Evolutionary conservation across 371 early-diverging fungal genomes (phyloP).

Genomic region (Mucor racemosus): DNA sequence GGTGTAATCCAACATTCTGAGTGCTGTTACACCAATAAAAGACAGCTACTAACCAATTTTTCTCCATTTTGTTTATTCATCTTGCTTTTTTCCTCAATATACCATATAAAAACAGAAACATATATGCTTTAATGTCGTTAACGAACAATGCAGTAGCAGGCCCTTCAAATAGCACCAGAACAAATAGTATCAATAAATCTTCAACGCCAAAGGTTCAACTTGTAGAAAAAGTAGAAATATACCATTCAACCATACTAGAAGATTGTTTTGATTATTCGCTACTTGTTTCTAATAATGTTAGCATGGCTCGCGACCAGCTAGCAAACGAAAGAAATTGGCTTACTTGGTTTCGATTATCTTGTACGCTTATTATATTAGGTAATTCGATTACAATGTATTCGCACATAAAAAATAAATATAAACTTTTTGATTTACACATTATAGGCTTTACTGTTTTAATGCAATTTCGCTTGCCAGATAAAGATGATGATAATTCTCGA

Average conservation of each 20-base stretch:
- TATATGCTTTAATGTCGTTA: not conserved
- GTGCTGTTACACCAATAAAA: not conserved
- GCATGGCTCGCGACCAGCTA: slow-evolving; percentile 44
- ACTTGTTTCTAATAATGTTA: slow-evolving; percentile 31
- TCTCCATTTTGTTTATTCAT: not conserved
- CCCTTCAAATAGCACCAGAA: slow-evolving; percentile 4
- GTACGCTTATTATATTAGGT: slow-evolving; percentile 50
- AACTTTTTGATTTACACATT: not conserved
- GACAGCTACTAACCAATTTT: not conserved
- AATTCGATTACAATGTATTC: not conserved
- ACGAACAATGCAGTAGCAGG: slow-evolving; percentile 15
- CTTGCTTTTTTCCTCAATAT: not conserved
- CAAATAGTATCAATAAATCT: slow-evolving; percentile 6
- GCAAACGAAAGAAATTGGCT: slow-evolving; percentile 55
- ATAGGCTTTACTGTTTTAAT: slow-evolving; percentile 46
- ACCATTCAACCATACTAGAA: not conserved
- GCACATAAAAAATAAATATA: not conserved
- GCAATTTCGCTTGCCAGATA: slow-evolving; percentile 44
- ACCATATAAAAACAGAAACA: not conserved
- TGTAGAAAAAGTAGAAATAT: slow-evolving; percentile 19
- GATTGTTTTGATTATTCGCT: slow-evolving; percentile 29
- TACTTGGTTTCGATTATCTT: slow-evolving; percentile 43
- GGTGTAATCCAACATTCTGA: slow-evolving; percentile 1
- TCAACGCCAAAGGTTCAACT: slow-evolving; percentile 9
- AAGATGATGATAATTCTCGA: not conserved